Evolutionary conservation across 2,329 filamentous ascomycete species (phyloP).

Genomic region (Colletotrichum simmondsii): DNA sequence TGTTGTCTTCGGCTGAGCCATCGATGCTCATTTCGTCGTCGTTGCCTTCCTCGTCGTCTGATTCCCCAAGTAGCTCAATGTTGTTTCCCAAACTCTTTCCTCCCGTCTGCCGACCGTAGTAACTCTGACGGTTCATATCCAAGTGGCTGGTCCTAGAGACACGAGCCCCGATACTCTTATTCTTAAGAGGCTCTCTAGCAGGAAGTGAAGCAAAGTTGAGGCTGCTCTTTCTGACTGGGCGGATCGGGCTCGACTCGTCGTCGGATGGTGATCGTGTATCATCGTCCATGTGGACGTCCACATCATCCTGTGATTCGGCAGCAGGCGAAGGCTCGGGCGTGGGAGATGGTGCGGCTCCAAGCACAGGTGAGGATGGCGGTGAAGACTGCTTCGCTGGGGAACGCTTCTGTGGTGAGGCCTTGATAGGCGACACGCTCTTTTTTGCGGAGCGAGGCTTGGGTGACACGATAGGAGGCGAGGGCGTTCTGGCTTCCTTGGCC

Average conservation of each 20-base stretch:
- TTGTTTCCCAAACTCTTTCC: conserved; percentile 75
- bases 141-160: conserved; percentile 82
- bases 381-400: conserved; percentile 40
- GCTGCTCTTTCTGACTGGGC: conserved; percentile 89
- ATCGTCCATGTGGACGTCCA: conserved; percentile 49
- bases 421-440: conserved; percentile 36
- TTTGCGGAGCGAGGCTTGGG: conserved; percentile 37
- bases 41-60: conserved; percentile 58
- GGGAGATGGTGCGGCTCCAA: conserved; percentile 17
- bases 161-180: conserved; percentile 83
- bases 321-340: conserved; percentile 6
- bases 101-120: conserved; percentile 78
- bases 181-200: conserved; percentile 86
- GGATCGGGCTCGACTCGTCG: conserved; percentile 74
- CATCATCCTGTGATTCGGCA: conserved; percentile 21
- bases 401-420: conserved; percentile 34
- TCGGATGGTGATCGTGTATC: conserved; percentile 73
- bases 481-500: conserved; percentile 11
- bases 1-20: conserved; percentile 59
- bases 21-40: conserved; percentile 65
- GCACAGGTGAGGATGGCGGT: conserved; percentile 12
- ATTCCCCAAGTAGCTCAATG: conserved; percentile 53
- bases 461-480: conserved; percentile 32
- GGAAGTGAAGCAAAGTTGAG: conserved; percentile 94
- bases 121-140: conserved; percentile 78